Conservation (phyloP, 2,329 filamentous ascomycete genomes). For the Calonectria pseudoreteaudii region DNA sequence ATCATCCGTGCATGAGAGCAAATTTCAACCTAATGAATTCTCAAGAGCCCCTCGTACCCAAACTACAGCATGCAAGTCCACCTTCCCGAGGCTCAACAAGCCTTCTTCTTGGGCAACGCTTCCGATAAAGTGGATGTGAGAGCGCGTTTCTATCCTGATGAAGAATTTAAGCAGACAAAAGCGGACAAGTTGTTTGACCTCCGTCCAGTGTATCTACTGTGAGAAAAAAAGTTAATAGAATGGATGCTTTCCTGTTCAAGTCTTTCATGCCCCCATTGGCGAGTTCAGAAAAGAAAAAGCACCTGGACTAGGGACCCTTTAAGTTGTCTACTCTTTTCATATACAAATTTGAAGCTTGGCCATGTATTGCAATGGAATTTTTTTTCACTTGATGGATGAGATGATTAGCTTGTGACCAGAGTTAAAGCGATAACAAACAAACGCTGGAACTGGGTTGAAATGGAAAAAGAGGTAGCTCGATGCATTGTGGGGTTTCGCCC, state of each 20-base stretch:
- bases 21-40: neutral
- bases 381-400: no score
- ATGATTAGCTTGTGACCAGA: no score
- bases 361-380: no score
- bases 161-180: neutral
- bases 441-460: neutral
- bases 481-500: neutral
- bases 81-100: neutral
- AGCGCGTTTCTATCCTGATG: neutral
- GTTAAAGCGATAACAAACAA: neutral
- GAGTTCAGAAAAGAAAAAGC: no score
- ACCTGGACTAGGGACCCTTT: no score
- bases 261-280: no score
- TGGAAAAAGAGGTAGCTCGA: neutral
- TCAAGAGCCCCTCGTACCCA: neutral
- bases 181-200: neutral
- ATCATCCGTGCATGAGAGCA: neutral
- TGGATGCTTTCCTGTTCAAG: no score
- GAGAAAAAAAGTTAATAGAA: neutral
- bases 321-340: no score
- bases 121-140: neutral
- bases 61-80: neutral
- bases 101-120: neutral
- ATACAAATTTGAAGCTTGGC: no score
- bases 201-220: neutral